Base-by-base conservation (phyloP, 768 basidiomycete genomes). In the Lactarius indigo region DNA sequence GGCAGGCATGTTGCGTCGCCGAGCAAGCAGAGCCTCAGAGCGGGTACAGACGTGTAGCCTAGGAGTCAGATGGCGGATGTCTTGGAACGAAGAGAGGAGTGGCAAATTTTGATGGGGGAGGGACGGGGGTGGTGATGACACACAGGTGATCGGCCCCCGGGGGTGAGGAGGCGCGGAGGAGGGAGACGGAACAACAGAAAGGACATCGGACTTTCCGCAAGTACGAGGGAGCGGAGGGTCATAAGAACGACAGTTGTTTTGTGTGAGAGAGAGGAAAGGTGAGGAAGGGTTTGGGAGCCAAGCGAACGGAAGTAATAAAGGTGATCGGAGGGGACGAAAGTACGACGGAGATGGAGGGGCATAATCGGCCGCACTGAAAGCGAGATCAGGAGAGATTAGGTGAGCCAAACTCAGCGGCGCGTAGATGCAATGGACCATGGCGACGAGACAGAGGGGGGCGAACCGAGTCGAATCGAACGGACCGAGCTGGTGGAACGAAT, bases 331-430 rank as follows among this genome's bases (percentile, higher is more conserved):
- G 31, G 31, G 23, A 56, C 18, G 28, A 41, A 37, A 50, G 33
- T 17, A 15, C 28, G n/a, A 64, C 57, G 62, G 66, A 63, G 66
- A 58, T 63, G 60, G 65, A 52, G 42, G 28, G 39, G 54, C 28
- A 2, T 63, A 63, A 67, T 58, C 61, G 66, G 66, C 66, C 66
- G 66, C 66, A 63, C 31, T 64, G 66, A 60, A 60, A 47, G 63
- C 63, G 66, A 59, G 63, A 66, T 66, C 35, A 58, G 35, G 55
- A 56, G 31, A 60, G 54, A 65, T 59, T 30, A 35, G 26, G 18
- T 54, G 55, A 23, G 55, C 20, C 9, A 57, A 35, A 57, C 56
- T 35, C 56, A 57, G 56, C 56, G 56, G 56, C 55, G 28, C 55
- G 17, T 57, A 30, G 30, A 35, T 35, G 55, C 56, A 57, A 35